Conservation (phyloP, 2,329 filamentous ascomycete genomes). For the Metarhizium album region DNA sequence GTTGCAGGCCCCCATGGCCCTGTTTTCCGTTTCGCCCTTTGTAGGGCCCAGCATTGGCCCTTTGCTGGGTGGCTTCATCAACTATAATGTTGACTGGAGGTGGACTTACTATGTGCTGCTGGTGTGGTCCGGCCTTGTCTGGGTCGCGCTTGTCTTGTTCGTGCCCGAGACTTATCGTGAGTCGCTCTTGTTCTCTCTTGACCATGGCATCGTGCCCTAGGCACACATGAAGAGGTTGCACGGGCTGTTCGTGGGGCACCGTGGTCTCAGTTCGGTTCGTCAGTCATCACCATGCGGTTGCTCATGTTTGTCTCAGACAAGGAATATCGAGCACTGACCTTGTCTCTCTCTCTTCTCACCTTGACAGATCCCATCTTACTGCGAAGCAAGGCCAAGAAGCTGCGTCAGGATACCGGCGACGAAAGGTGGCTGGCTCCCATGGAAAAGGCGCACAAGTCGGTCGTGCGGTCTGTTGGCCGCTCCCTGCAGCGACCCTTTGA, state of each 20-base stretch:
- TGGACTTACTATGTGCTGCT: constrained; percentile 80
- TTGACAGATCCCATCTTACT: constrained; percentile 53
- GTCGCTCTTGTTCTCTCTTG: constrained; percentile 13
- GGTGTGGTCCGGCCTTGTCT: constrained; percentile 64
- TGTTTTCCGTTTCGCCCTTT: constrained; percentile 60
- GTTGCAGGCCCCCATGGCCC: constrained; percentile 71
- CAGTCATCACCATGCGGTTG: background rate
- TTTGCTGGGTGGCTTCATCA: constrained; percentile 69
- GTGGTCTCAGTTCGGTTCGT: background rate
- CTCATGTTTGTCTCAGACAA: background rate
- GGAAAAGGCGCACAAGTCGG: constrained; percentile 60
- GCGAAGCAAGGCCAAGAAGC: constrained; percentile 55
- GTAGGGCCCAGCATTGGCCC: constrained; percentile 50
- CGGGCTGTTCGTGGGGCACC: background rate
- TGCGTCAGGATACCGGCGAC: constrained; percentile 70
- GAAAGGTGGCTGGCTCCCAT: constrained; percentile 65
- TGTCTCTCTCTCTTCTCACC: background rate
- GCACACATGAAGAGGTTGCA: too few species aligned
- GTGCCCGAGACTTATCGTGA: constrained; percentile 80
- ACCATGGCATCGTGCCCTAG: too few species aligned
- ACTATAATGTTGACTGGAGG: constrained; percentile 61
- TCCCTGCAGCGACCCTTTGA: constrained; percentile 64
- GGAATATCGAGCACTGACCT: background rate
- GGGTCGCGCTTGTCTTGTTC: constrained; percentile 53
- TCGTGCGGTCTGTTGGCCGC: constrained; percentile 46